Percentiles rank a stretch among this genome's conserved stretches.
These are phyloP conservation scores for Blastobotrys proliferans DNA, from an alignment of 1,139 yeast species.

Conservation along the genomic window DNA sequence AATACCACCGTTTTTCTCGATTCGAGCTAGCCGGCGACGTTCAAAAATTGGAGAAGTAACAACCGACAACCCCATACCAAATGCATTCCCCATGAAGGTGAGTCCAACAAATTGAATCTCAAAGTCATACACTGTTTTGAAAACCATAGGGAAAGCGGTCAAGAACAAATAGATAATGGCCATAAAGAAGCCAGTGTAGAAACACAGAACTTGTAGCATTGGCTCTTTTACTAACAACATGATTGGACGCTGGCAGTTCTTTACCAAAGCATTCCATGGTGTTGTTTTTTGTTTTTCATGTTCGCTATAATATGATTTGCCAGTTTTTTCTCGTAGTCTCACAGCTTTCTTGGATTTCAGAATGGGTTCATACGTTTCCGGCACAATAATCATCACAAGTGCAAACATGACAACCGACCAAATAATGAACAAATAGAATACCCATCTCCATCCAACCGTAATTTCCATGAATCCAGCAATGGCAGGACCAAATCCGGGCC, in stretches of 20 bases:
- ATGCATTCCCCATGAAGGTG: constrained; percentile 37
- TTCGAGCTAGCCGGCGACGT: background rate
- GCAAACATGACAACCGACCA: constrained; percentile 55
- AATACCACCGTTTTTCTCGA: constrained; percentile 3
- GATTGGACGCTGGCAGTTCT: constrained; percentile 38
- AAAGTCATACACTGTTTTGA: constrained; percentile 46
- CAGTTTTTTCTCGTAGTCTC: constrained; percentile 31
- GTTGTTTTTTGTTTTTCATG: background rate
- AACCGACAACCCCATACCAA: too few species aligned
- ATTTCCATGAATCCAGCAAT: constrained; percentile 43
- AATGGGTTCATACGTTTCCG: constrained; percentile 64
- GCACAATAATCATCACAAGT: constrained; percentile 43
- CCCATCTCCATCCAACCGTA: constrained; percentile 45
- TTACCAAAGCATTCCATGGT: constrained; percentile 43
- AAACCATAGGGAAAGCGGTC: constrained; percentile 58
- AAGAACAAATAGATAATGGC: constrained; percentile 61
- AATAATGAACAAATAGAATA: constrained; percentile 55
- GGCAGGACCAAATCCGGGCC: background rate
- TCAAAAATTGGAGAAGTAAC: background rate
- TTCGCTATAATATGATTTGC: background rate
- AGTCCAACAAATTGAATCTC: constrained; percentile 18
- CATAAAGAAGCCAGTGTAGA: constrained; percentile 38
- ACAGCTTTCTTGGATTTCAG: constrained; percentile 27
- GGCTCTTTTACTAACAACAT: constrained; percentile 5
- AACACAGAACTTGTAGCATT: constrained; percentile 33